Percentiles rank a stretch among this genome's conserved stretches.
phyloP scores from a whole-genome alignment of 208 protist species.

The Wallacemonas sp. region DNA sequence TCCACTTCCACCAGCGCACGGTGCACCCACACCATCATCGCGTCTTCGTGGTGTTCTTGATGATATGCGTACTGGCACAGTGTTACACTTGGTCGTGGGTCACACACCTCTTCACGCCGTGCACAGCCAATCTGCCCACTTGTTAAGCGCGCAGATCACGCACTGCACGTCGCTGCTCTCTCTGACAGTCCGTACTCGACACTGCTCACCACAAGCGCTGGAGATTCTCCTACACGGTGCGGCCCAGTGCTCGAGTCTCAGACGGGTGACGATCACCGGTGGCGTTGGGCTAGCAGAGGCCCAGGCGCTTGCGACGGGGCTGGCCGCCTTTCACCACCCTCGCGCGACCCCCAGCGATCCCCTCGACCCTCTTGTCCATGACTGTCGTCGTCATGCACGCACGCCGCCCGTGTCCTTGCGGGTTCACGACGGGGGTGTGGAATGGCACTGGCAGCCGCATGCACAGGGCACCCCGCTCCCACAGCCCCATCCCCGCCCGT shows the following conservation, averaged over 20 bases:
- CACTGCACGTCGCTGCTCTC: conserved; percentile 36
- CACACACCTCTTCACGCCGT: conserved; percentile 51
- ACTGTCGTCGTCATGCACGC: background rate
- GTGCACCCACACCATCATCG: background rate
- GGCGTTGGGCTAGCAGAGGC: conserved; percentile 51
- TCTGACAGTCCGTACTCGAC: conserved; percentile 50
- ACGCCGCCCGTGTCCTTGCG: conserved; percentile 13
- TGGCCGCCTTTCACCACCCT: conserved; percentile 32
- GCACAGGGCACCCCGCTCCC: background rate
- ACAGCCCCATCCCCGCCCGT: no score
- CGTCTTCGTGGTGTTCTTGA: background rate
- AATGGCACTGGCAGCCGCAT: background rate
- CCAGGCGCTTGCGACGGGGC: conserved; percentile 36
- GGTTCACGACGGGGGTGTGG: background rate
- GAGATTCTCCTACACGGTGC: conserved; percentile 47
- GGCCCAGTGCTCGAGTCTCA: conserved; percentile 35
- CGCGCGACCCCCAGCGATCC: background rate
- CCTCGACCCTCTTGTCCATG: background rate
- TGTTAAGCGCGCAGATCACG: conserved; percentile 40
- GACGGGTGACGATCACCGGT: conserved; percentile 41
- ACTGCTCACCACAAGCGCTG: conserved; percentile 45
- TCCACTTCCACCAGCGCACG: background rate
- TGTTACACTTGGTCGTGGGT: conserved; percentile 43
- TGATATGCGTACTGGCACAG: conserved; percentile 24
- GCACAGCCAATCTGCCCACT: conserved; percentile 34